A percentile compares a stretch with the other conserved stretches of the same genome.
These are phyloP conservation scores for Colletotrichum horii DNA, from an alignment of 2,329 filamentous ascomycete species.

Conservation along the genomic window DNA sequence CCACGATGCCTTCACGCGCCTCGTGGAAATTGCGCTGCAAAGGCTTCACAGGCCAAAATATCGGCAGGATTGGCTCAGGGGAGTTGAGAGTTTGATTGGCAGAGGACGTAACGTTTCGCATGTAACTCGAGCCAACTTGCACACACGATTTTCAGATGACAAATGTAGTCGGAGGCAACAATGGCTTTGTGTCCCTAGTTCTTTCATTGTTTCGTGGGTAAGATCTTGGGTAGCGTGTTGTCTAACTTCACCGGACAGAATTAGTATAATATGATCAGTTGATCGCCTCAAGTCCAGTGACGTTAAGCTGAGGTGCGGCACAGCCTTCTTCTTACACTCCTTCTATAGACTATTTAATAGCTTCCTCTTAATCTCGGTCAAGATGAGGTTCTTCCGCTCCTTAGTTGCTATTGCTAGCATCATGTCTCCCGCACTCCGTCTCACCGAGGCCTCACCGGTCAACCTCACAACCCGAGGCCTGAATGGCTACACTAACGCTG, in stretches of 20 bases:
- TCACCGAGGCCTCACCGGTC: not conserved
- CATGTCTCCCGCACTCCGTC: not conserved
- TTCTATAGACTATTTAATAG: not conserved
- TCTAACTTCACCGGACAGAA: not conserved
- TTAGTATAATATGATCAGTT: constrained; percentile 18
- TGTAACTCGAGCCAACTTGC: not conserved
- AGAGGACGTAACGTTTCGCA: not conserved
- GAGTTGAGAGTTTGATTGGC: not conserved
- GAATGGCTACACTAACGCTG: constrained; percentile 45
- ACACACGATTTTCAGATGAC: not conserved
- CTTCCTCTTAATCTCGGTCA: not conserved
- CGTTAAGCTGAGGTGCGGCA: not conserved
- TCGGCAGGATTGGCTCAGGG: not conserved
- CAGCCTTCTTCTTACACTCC: not conserved
- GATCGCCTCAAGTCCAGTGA: constrained; percentile 1
- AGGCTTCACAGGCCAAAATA: not conserved
- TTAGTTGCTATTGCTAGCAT: not conserved
- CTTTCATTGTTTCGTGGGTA: not conserved
- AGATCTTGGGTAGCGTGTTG: not conserved
- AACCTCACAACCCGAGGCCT: not conserved
- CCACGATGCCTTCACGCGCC: not conserved
- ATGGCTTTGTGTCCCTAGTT: not conserved
- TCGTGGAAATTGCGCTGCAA: not conserved
- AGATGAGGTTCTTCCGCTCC: not conserved
- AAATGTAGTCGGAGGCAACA: not conserved